phyloP scores from a whole-genome alignment of 1,284 basidiomycete genomes.

The Sporisorium iseilematis-ciliati region DNA sequence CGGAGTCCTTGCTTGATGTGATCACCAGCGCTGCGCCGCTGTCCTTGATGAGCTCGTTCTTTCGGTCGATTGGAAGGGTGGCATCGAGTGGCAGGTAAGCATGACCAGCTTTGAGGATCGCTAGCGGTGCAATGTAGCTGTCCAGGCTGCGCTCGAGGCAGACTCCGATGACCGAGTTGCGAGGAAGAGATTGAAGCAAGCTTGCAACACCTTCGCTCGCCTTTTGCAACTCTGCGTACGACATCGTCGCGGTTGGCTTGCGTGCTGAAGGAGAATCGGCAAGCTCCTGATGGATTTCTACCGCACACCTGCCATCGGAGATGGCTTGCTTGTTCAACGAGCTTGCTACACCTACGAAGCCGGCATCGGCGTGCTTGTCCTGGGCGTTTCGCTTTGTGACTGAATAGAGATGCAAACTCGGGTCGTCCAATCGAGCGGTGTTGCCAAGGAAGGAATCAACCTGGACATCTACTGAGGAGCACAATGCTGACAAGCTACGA shows the following conservation, averaged over 20 bases:
- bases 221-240: constrained; percentile 51
- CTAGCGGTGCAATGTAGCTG: constrained; percentile 60
- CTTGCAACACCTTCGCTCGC: constrained; percentile 36
- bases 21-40: constrained; percentile 54
- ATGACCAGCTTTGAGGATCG: constrained; percentile 56
- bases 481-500: constrained; percentile 39
- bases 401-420: constrained; percentile 14
- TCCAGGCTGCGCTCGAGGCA: constrained; percentile 52
- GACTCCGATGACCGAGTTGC: constrained; percentile 56
- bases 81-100: constrained; percentile 69
- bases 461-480: constrained; percentile 15
- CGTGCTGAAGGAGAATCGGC: constrained; percentile 10
- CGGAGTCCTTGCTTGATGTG: constrained; percentile 10
- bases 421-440: not conserved
- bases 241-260: constrained; percentile 12
- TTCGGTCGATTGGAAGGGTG: constrained; percentile 64
- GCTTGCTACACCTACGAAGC: constrained; percentile 16
- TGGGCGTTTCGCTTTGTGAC: not conserved
- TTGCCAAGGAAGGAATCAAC: constrained; percentile 16
- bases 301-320: constrained; percentile 20
- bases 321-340: constrained; percentile 24
- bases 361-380: not conserved
- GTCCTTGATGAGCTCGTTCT: constrained; percentile 59
- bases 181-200: constrained; percentile 21
- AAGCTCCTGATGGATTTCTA: constrained; percentile 50